Base-by-base conservation (phyloP, 441 rosid species). In the Adansonia gregorii region DNA sequence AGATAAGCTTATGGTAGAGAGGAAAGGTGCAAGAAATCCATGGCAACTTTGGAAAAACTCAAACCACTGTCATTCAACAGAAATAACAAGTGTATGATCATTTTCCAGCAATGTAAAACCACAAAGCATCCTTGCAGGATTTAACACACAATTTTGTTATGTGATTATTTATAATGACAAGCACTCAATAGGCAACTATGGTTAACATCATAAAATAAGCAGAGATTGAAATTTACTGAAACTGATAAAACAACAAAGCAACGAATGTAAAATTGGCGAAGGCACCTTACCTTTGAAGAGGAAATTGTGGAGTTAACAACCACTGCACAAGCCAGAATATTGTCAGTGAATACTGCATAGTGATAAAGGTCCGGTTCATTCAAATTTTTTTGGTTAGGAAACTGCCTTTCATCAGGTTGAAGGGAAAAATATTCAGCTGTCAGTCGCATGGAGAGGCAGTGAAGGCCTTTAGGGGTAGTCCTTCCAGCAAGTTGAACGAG, bases 381-480 rank as follows among this genome's bases (percentile, higher is more conserved):
- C 77, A 83, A 79, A 59, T 84, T 87, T 76, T 89, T 82, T 82
- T 86, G 90, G 84, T 88, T 83, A 76, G 90, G 91, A 78, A 95
- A 82, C 87, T 77, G 88, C 84, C 97, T 93, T 75, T 88, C 87
- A 60, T 90, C 93, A 17, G 92, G 89, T 65, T 88, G 87, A 59
- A 90, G 74, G 82, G 90, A 76, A 83, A 92, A 92, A 75, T 87
- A 95, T 83, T 93, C 95, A 48, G 99, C 81, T 35, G 97, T 94
- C 84, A 95, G 84, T 82, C 85, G 90, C 97, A 95, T 90, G 71
- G 94, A 85, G 41, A 95, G 97, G 87, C 98, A 95, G 75, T 95
- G 99, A 82, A 89, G 87, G 76, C 97, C 94, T 87, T 95, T 95
- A 19, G 98, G 93, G 20, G 97, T 93, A 61, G 97, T 91, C 84